Evolutionary conservation across 148 eudicot species (phyloP).

Genomic region (Persicaria tinctoria): DNA sequence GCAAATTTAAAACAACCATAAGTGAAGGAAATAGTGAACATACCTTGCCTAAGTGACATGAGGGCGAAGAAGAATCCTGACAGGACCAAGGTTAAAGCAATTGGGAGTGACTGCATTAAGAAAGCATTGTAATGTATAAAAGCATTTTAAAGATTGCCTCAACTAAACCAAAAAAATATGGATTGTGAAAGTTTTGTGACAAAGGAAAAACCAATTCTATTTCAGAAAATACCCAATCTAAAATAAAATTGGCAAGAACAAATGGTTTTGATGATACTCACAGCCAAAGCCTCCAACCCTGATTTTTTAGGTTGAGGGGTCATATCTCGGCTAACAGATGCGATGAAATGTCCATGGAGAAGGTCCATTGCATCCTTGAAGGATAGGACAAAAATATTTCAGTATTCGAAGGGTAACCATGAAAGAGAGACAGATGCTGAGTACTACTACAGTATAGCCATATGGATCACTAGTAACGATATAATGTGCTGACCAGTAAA

Average conservation of each 20-base stretch:
- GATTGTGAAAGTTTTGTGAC: too few species aligned
- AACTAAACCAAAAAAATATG: too few species aligned
- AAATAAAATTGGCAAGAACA: not conserved
- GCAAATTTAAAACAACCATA: not conserved
- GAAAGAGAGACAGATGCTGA: not conserved
- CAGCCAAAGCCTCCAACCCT: conserved; percentile 79
- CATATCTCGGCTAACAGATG: conserved; percentile 62
- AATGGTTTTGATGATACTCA: conserved; percentile 32
- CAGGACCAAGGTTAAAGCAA: conserved; percentile 52
- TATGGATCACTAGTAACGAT: not conserved
- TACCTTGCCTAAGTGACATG: conserved; percentile 73
- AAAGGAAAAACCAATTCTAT: not conserved
- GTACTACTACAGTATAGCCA: not conserved
- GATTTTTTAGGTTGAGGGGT: conserved; percentile 48
- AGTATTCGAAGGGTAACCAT: not conserved
- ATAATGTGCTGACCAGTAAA: not conserved
- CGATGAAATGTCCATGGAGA: conserved; percentile 83
- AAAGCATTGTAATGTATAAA: conserved; percentile 5
- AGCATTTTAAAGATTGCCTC: too few species aligned
- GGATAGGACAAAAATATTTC: not conserved
- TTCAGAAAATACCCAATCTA: not conserved
- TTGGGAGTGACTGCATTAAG: conserved; percentile 66
- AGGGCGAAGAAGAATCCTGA: conserved; percentile 53
- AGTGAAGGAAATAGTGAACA: conserved; percentile 4
- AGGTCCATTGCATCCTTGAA: conserved; percentile 88